Evolutionary conservation across 352 stramenopile species (phyloP).

Genomic region (Albugo laibachii): DNA sequence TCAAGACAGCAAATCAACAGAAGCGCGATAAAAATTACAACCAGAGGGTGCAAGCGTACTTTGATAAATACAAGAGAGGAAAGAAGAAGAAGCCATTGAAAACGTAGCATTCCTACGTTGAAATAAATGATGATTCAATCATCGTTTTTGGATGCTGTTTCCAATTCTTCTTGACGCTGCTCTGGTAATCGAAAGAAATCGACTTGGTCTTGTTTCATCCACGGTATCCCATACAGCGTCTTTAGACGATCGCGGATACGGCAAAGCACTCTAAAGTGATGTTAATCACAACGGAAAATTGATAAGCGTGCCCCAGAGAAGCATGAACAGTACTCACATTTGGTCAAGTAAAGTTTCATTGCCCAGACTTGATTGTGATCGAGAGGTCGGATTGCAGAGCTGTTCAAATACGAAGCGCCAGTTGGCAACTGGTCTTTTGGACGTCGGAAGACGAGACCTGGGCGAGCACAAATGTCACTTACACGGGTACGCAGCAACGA

Average conservation of each 20-base stretch:
- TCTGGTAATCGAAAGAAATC: conserved; percentile 20
- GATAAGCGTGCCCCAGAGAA: not conserved
- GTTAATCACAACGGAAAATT: not conserved
- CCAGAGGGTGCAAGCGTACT: conserved; percentile 87
- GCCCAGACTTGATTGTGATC: not conserved
- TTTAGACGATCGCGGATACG: conserved; percentile 42
- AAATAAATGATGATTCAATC: conserved; percentile 1
- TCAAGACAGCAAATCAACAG: conserved; percentile 96
- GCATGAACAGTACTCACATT: not conserved
- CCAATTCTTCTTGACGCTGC: not conserved
- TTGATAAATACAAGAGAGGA: conserved; percentile 92
- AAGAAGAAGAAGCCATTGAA: conserved; percentile 37
- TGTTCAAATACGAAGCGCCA: conserved; percentile 50
- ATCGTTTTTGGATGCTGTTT: not conserved
- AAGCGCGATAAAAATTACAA: conserved; percentile 97
- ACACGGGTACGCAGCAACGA: not conserved
- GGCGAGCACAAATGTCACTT: conserved; percentile 1
- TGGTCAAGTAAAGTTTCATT: not conserved
- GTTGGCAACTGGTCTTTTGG: conserved; percentile 40
- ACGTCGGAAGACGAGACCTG: conserved; percentile 32
- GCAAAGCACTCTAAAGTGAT: conserved; percentile 19
- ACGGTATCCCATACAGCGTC: conserved; percentile 24
- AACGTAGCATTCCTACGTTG: conserved; percentile 3
- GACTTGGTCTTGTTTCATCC: conserved; percentile 20
- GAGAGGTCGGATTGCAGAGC: conserved; percentile 1